Evolutionary conservation across 345 rosid species (phyloP), one percentile per base, ranked within the genome.

Genomic region (Murraya koenigii): DNA sequence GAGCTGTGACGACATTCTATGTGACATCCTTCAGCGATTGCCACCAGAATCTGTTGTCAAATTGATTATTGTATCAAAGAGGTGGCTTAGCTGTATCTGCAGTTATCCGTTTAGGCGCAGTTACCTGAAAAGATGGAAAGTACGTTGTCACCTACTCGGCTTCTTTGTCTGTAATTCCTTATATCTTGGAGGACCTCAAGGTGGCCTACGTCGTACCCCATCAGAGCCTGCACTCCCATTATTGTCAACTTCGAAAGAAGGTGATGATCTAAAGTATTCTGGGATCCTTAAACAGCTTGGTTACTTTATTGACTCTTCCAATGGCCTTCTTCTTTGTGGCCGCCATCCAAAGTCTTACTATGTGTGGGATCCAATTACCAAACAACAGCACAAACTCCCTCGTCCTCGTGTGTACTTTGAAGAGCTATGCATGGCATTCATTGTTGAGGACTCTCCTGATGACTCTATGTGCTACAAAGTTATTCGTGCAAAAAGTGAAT

Each of bases 331-430:
- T 77, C 91, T 90, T 22, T 89, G 92, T 69, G 94, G 94, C 58
- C 86, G 94, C 20, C 92, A 90, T 80, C 92, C 94, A 8, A 90
- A 85, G 80, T 73, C 87, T 69, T 90, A 90, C 79, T 87, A 71
- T 86, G 77, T 89, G 68, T 90, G 88, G 89, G 86, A 90, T 85
- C 88, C 85, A 0, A 23, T 28, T 39, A 84, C 90, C 9, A 75
- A 38, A 70, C 55, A 85, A 49, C 75, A 70, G 52, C 72, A 82
- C 62, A 72, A 84, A 79, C 84, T 91, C 60, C 94, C 94, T 8
- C 84, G 61, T 67, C 92, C 84, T 7, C 86, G 92, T 30, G 91
- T 86, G 52, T 83, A 86, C 80, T 89, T 87, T 55, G 77, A 79
- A 41, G 90, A 88, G 69, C 78, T 91, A 79, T 84, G 86, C 75